Base-by-base conservation (phyloP, 2,329 filamentous ascomycete genomes). In the Aspergillus bombycis region DNA sequence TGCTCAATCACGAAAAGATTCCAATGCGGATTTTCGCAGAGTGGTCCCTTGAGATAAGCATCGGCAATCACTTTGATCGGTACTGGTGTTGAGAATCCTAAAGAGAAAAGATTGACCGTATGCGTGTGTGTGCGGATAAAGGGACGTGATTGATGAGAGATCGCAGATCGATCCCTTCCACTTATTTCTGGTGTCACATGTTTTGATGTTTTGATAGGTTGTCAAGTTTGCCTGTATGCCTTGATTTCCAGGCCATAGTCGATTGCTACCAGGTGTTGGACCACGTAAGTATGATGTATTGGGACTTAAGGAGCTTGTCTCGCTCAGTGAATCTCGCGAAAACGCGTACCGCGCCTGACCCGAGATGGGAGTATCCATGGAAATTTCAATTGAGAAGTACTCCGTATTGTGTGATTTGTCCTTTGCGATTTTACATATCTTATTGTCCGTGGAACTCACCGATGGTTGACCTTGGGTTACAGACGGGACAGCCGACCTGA, bases 381-480 rank as follows among this genome's bases (percentile, higher is more conserved):
- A 34, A 16, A 23, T 12, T 4, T 14, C 16, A 54, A 23, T 30
- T 23, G 30, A 30, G 21, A 21, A 36, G 14, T 9, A 36, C 34
- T 36, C 5, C 34, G 14, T 36, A 12, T 14, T 55, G 52, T 55
- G 38, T 57, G 62, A 61, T 63, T 61, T 63, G 62, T 61, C 28
- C 54, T 36, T 34, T 38, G 46, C 23, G 26, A 55, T 19, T 58
- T 55, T 56, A 58, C 58, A 61, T 34, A 53, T 43, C 53, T 62
- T 45, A 45, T 56, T 48, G 56, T 46, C 58, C 66, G 60, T 60
- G 61, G 59, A 62, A 61, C 41, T 46, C 38, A n/a, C 30, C 43
- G 19, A 50, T 57, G 32, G 19, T 41, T 32, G 64, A 54, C 67
- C 65, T 66, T 68, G 65, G 67, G 61, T 64, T 23, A 38, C 28